Percentiles rank a stretch among this genome's conserved stretches.
Evolutionary conservation across 129 eudicot genomes (phyloP).

Genomic region (Saposhnikovia divaricata): DNA sequence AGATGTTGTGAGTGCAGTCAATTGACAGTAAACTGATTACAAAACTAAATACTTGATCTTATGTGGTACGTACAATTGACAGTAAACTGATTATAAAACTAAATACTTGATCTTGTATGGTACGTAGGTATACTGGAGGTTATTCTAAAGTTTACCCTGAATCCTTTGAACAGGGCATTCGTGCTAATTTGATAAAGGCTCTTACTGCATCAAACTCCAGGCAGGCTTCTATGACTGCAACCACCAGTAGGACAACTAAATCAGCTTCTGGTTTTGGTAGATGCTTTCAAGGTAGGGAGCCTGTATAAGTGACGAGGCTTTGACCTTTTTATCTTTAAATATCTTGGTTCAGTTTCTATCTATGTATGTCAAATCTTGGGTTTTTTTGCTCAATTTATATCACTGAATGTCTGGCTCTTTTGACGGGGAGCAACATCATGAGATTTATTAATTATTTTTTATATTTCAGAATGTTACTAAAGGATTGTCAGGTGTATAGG

Average conservation of each 20-base stretch:
- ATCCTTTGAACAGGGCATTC: conserved; percentile 34
- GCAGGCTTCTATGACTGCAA: conserved; percentile 16
- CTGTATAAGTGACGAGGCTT: neutral
- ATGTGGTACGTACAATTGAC: neutral
- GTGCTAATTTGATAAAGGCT: conserved; percentile 36
- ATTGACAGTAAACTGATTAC: neutral
- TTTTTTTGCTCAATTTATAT: neutral
- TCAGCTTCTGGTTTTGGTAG: conserved; percentile 23
- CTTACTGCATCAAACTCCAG: conserved; percentile 22
- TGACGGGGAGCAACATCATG: neutral
- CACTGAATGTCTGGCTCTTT: neutral
- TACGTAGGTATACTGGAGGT: neutral
- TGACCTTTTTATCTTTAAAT: neutral
- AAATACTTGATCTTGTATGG: conserved; percentile 9
- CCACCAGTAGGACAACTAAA: conserved; percentile 9
- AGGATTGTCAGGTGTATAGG: neutral
- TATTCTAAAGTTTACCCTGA: neutral
- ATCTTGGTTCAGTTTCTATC: neutral
- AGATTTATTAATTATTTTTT: neutral
- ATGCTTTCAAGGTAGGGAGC: conserved; percentile 29
- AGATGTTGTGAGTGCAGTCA: neutral
- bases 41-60: conserved; percentile 10
- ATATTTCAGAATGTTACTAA: neutral
- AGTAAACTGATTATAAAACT: neutral
- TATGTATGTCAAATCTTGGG: neutral